Evolutionary conservation across 2,329 filamentous ascomycete species (phyloP).

Genomic region (Coccinonectria pachysandricola): DNA sequence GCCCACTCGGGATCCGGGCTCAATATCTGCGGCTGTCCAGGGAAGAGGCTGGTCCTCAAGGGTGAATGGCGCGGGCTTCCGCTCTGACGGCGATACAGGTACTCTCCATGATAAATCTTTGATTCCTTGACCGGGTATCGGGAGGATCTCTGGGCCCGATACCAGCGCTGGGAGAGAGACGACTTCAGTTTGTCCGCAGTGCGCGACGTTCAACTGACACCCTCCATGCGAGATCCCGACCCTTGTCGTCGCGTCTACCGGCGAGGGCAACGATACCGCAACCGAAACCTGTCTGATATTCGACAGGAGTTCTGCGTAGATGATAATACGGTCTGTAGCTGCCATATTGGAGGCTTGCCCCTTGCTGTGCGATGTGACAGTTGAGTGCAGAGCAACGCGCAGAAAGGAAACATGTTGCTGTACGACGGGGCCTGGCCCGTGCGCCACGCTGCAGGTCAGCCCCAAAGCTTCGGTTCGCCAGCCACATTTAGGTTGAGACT

Average conservation of each 20-base stretch:
- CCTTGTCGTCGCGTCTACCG: slow-evolving; percentile 31
- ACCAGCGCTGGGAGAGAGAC: slow-evolving; percentile 35
- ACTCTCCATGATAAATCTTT: slow-evolving; percentile 43
- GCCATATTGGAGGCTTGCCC: too few relatives aligned
- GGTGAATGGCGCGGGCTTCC: slow-evolving; percentile 16
- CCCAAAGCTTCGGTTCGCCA: too few relatives aligned
- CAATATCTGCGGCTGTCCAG: slow-evolving; percentile 46
- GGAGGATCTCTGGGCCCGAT: slow-evolving; percentile 24
- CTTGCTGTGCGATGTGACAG: too few relatives aligned
- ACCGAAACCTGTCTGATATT: slow-evolving; percentile 57
- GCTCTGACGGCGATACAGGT: slow-evolving; percentile 25
- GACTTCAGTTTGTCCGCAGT: slow-evolving; percentile 27
- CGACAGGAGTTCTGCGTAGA: slow-evolving; percentile 56
- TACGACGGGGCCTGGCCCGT: slow-evolving; percentile 10
- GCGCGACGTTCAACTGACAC: slow-evolving; percentile 34
- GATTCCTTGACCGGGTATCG: slow-evolving; percentile 23
- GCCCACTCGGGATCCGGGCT: slow-evolving; percentile 27
- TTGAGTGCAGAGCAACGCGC: too few relatives aligned
- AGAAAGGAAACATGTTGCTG: too few relatives aligned
- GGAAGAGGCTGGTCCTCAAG: slow-evolving; percentile 33
- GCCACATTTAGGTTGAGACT: too few relatives aligned
- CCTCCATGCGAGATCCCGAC: slow-evolving; percentile 36
- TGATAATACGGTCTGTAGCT: slow-evolving; percentile 16
- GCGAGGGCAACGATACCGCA: slow-evolving; percentile 38
- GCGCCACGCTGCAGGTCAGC: slow-evolving; percentile 2